A percentile compares a stretch with the other conserved stretches of the same genome.
These are phyloP conservation scores for Capsella rubella DNA, from an alignment of 441 rosid genomes.

Conservation along the genomic window DNA sequence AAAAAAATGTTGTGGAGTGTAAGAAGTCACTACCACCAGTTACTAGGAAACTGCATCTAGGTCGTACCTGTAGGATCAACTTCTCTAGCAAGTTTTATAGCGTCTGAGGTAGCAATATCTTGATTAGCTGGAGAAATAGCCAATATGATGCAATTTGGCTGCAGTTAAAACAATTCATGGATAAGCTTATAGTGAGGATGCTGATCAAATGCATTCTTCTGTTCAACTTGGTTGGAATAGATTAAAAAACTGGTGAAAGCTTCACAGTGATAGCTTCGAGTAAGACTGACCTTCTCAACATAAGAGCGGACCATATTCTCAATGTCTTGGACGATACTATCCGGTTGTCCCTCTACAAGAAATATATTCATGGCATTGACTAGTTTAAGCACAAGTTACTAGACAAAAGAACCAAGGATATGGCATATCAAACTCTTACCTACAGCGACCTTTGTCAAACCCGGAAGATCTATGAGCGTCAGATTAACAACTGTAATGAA, in stretches of 20 bases:
- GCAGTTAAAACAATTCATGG: conserved; percentile 43
- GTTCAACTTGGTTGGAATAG: conserved; percentile 23
- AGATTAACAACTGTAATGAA: conserved; percentile 87
- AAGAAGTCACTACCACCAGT: conserved; percentile 16
- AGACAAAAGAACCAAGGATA: conserved; percentile 10
- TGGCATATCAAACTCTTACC: conserved; percentile 58
- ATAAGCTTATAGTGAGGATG: conserved; percentile 22
- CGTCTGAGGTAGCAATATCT: conserved; percentile 99
- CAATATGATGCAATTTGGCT: conserved; percentile 95
- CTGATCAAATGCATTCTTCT: conserved; percentile 28
- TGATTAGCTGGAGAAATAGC: conserved; percentile 99
- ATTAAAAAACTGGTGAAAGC: not conserved
- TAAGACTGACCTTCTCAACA: conserved; percentile 88
- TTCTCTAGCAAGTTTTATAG: conserved; percentile 98
- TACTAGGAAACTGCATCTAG: conserved; percentile 10
- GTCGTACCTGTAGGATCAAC: conserved; percentile 93
- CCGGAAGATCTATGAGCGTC: conserved; percentile 99
- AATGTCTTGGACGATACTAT: conserved; percentile 87
- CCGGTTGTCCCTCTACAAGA: conserved; percentile 93
- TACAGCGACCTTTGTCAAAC: conserved; percentile 99
- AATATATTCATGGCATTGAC: conserved; percentile 41
- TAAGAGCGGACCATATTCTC: conserved; percentile 97
- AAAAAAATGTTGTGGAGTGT: not conserved
- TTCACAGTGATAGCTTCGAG: conserved; percentile 23
- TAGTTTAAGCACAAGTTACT: conserved; percentile 9